phyloP scores from a whole-genome alignment of 2,329 filamentous ascomycete genomes.

The Diplodia sapinea region DNA sequence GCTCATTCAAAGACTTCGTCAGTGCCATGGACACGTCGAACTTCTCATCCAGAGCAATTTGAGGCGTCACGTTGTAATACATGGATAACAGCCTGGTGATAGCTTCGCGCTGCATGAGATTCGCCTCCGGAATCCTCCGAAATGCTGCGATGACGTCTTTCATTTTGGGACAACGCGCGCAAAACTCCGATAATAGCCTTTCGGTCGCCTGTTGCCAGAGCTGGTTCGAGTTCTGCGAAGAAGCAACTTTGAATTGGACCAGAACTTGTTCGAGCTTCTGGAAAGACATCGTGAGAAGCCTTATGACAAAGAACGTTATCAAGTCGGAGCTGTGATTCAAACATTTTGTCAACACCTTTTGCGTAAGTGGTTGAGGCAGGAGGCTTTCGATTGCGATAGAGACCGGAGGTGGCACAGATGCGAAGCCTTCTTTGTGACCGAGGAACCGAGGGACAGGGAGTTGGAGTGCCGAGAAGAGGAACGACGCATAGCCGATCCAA shows the following conservation, averaged over 20 bases:
- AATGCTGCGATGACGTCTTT: slow-evolving; percentile 80
- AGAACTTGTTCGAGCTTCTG: slow-evolving; percentile 74
- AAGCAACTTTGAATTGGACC: slow-evolving; percentile 63
- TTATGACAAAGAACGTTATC: slow-evolving; percentile 81
- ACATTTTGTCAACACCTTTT: slow-evolving; percentile 79
- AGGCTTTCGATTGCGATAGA: slow-evolving; percentile 84
- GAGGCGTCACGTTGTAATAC: slow-evolving; percentile 85
- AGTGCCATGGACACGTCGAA: slow-evolving; percentile 86
- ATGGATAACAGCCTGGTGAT: slow-evolving; percentile 77
- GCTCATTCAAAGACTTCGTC: slow-evolving; percentile 67
- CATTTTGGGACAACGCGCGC: slow-evolving; percentile 77
- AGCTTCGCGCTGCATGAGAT: slow-evolving; percentile 77
- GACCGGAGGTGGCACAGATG: slow-evolving; percentile 74
- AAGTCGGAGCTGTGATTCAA: slow-evolving; percentile 78
- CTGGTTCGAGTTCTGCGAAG: slow-evolving; percentile 44
- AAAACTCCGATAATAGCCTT: slow-evolving; percentile 75
- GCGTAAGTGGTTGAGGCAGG: slow-evolving; percentile 79
- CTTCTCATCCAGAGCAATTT: slow-evolving; percentile 78
- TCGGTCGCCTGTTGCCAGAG: slow-evolving; percentile 74
- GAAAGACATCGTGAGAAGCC: slow-evolving; percentile 78
- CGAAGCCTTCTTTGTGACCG: slow-evolving; percentile 68
- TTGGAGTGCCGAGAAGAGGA: slow-evolving; percentile 81
- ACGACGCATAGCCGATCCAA: slow-evolving; percentile 92
- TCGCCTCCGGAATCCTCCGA: slow-evolving; percentile 66
- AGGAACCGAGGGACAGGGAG: slow-evolving; percentile 75